Evolutionary conservation across 164 flowering plant species (phyloP), one percentile per base, ranked within the genome.

Genomic region (Stephania yunnanensis): DNA sequence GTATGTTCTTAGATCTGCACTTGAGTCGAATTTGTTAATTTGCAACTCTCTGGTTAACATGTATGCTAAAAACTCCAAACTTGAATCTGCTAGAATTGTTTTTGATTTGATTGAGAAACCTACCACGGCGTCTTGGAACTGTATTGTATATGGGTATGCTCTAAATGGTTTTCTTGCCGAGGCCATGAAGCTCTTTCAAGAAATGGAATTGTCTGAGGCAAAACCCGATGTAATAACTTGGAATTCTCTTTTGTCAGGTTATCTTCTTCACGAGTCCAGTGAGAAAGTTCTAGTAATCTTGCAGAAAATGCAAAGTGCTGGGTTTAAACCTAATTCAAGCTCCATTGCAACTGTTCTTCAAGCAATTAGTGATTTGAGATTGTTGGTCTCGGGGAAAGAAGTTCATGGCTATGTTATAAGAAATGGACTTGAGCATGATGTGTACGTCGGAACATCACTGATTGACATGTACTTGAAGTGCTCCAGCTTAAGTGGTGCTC

Each of bases 221-320:
- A 76, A 87, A 74, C 92, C 90, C 8, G 90, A 88, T 69, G 76
- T 87, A 30, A 77, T 91, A 65, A 88, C 93, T 30, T 87, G 92
- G 93, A 89, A 87, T 77, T 80, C 85, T 82, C 86, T 89, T 65
- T 73, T 91, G 71, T 86, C 90, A 31, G 92, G 91, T 20, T 84
- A 87, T 81, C 75, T 83, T 20, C 78, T 76, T 79, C 79, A 82
- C 80, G 87, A 87, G 69, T 82, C 83, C 15, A n/a, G n/a, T n/a
- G n/a, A n/a, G n/a, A n/a, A n/a, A n/a, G n/a, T n/a, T n/a, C n/a
- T n/a, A n/a, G n/a, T n/a, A n/a, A n/a, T n/a, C n/a, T n/a, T n/a
- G n/a, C n/a, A n/a, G n/a, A n/a, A n/a, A n/a, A n/a, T n/a, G n/a
- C n/a, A n/a, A n/a, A n/a, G n/a, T n/a, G n/a, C n/a, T n/a, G n/a